Base-by-base conservation (phyloP, 108 stramenopile species). In the Aurantiochytrium sp. region DNA sequence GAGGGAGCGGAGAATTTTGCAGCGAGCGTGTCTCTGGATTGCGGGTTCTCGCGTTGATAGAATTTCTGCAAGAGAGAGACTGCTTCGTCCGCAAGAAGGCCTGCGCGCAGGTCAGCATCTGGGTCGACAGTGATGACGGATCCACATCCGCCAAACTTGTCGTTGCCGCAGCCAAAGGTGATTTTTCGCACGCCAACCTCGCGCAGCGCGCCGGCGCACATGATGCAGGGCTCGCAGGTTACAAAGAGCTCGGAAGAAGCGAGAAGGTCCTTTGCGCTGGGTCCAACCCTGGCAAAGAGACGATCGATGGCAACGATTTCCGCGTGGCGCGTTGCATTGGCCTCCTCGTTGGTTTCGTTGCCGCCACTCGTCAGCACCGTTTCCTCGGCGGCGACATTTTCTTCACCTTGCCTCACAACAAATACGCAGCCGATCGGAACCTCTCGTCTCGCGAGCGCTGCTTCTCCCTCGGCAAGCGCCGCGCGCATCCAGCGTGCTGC, bases 181-280 rank as follows among this genome's bases (percentile, higher is more conserved):
- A 90, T 89, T 21, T 47, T 21, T 2, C 44, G 5, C 5, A 92
- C 60, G 8, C 87, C 87, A 58, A 90, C 60, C 45, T 53, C 49
- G 14, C 47, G 4, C 60, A 93, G 51, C 10, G 92, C 92, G 3
- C 88, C 45, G 12, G 92, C 91, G 91, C 92, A 93, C 92, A 93
- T 93, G 58, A 93, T 89, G 83, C 92, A 93, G 4, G 92, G 92
- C 72, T 93, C 92, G 59, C 91, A 89, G 19, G 91, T 93, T 21
- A 93, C 92, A 28, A 71, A 93, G 21, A 92, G 83, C 59, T 5
- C 35, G 45, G 44, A 55, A 4, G 44, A 5, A 14, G 58, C 5
- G 5, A 90, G 19, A 0, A 73, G 4, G 5, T 89, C 45, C 89
- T 19, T 49, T 21, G 44, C 90, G 5, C 10, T 23, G 8, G 28